Evolutionary conservation across 148 eudicot genomes (phyloP), one percentile per base, ranked within the genome.

Genomic region (Polygonum aviculare): DNA sequence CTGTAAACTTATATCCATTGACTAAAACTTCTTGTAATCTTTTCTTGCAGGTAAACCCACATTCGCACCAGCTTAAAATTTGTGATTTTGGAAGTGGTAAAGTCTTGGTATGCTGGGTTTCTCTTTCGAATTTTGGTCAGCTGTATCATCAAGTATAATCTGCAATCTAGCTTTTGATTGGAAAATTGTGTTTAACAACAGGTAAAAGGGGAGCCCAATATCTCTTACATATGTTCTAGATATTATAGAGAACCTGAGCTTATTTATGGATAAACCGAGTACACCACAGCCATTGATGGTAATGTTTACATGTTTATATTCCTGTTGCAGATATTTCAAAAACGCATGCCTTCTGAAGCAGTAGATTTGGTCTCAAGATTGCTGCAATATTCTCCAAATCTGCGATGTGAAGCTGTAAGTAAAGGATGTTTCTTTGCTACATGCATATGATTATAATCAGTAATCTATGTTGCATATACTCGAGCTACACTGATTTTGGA

Each of bases 211-310:
- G 98, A 93, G 75, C 97, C 98, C 74, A 93, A 93, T 81, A 93
- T 93, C 76, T 91, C 98, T 31, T 93, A 93, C 73, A 93, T 93
- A 48, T 93, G 98, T 88, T 93, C 98, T 74, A 87, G 98, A 86
- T 93, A 91, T 82, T 93, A 93, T 74, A 86, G 98, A 83, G 98
- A 97, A 59, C 98, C 98, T 12, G 98, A 93, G 87, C 89, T 93
- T 59, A 93, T 93, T 74, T 93, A 91, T 86, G 98, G 98, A 67
- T 97, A 97, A 19, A 93, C 97, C 10, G 98, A 91, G 79, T 93
- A 93, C 81, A 88, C 97, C 19, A 86, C 92, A 59, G 88, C 88
- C 57, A 91, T 93, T 60, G 98, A 2, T 54, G 60, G 18, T 54
- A 18, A n/a, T n/a, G 2, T 54, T 54, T 41, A 33, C 12, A 52